phyloP scores from a whole-genome alignment of 805 yeast species.

The Wickerhamiella spandovensis region DNA sequence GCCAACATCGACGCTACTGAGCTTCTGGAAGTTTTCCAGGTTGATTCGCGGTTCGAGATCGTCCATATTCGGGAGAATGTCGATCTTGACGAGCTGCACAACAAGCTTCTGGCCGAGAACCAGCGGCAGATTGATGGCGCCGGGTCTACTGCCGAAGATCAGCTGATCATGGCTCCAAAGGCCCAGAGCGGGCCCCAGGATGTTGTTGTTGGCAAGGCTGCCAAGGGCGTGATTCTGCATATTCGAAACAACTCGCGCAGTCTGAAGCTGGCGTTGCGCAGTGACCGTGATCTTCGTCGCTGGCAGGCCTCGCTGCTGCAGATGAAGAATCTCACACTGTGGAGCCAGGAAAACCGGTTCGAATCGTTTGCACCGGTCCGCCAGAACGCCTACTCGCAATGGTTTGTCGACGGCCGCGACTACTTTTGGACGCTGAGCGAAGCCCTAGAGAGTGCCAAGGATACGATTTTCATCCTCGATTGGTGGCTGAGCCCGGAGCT shows the following conservation, averaged over 20 bases:
- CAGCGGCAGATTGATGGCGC: not conserved
- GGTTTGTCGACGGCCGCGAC: conserved; percentile 95
- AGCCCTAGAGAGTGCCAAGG: conserved; percentile 86
- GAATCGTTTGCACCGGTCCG: conserved; percentile 89
- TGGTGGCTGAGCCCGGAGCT: conserved; percentile 98
- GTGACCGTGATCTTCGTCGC: conserved; percentile 65
- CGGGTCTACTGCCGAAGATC: not conserved
- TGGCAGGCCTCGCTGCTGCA: conserved; percentile 63
- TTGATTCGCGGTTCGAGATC: conserved; percentile 63
- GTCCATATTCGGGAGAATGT: conserved; percentile 17
- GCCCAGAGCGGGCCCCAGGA: conserved; percentile 1
- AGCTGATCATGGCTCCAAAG: not conserved
- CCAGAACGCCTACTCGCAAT: conserved; percentile 74
- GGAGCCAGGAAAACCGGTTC: conserved; percentile 69
- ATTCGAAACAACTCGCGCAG: conserved; percentile 30
- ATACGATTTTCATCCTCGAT: conserved; percentile 86
- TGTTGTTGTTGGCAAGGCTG: not conserved
- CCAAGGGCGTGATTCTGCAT: conserved; percentile 17
- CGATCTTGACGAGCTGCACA: conserved; percentile 6
- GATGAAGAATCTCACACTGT: conserved; percentile 54
- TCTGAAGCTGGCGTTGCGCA: conserved; percentile 41
- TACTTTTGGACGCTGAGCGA: conserved; percentile 92
- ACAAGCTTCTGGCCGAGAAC: not conserved
- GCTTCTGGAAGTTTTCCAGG: conserved; percentile 79
- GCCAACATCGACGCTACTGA: conserved; percentile 76